Evolutionary conservation across 805 yeast genomes (phyloP), one percentile per base, ranked within the genome.

Genomic region (Pichia scutulata): DNA sequence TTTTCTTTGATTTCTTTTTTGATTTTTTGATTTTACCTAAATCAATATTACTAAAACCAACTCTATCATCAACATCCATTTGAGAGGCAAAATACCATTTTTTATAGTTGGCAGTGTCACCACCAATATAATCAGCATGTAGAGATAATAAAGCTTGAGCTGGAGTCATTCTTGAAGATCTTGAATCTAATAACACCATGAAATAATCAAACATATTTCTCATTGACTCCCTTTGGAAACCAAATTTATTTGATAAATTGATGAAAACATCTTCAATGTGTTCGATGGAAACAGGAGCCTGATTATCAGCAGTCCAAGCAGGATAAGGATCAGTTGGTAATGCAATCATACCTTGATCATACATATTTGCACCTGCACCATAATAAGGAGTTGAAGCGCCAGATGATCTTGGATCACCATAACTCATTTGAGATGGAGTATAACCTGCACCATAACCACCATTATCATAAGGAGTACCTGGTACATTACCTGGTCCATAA

Each of bases 221-320:
- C 95, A 86, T 86, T 4, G 93, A 86, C 62, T 86, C 95, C 77
- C 95, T 82, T 72, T 86, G 95, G 76, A 86, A 86, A 64, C 95
- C 95, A 63, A 86, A 86, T 68, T 81, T 83, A 70, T 86, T 86
- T 41, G 92, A 74, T 66, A 86, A 73, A 67, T 86, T 93, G 62
- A 86, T 86, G 65, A 86, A 86, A 39, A 86, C 80, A 71, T 86
- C 95, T 71, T 86, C 95, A 64, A 86, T 84, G 66, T 86, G 92
- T 68, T 86, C 93, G 49, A 86, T 77, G 45, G 88, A 75, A 51
- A 85, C 84, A 13, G 95, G 95, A 24, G 92, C 89, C 67, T 86
- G 92, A 51, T 86, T 90, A 69, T 93, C 98, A 44, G 95, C 95
- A 24, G 97, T 87, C 99, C 99, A 93, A 47, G 99, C 98, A 42